Conservation (phyloP, 2,329 filamentous ascomycete genomes). For the Delphinella strobiligena region DNA sequence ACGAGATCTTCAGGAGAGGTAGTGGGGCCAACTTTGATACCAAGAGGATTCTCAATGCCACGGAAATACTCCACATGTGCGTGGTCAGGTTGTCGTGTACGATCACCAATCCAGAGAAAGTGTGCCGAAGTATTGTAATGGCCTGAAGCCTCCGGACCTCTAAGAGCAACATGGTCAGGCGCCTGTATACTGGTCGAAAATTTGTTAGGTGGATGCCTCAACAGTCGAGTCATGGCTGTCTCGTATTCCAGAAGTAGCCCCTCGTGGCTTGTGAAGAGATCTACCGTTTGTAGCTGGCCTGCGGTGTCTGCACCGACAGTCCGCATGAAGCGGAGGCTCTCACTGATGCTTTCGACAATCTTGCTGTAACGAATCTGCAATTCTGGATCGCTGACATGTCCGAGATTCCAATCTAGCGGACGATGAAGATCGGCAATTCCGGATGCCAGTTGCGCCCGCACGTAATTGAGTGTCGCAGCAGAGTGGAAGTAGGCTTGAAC, state of each 20-base stretch:
- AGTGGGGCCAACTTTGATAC: conserved; percentile 87
- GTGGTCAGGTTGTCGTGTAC: conserved; percentile 83
- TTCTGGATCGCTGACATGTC: conserved; percentile 73
- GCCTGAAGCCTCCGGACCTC: conserved; percentile 33
- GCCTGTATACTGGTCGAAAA: conserved; percentile 12
- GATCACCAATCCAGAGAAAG: conserved; percentile 97
- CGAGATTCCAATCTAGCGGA: conserved; percentile 87
- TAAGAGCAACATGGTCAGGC: background rate
- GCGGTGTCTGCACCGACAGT: conserved; percentile 84
- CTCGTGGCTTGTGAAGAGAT: conserved; percentile 92
- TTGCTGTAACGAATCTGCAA: conserved; percentile 76
- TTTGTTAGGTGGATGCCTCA: conserved; percentile 50
- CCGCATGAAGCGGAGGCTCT: conserved; percentile 86
- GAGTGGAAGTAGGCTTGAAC: conserved; percentile 94
- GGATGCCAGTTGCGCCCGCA: conserved; percentile 69
- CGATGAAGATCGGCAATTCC: conserved; percentile 90
- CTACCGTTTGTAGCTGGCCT: conserved; percentile 76
- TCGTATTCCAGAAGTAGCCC: conserved; percentile 92
- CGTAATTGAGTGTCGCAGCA: conserved; percentile 86
- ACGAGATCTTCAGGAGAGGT: conserved; percentile 69
- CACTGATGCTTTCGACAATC: conserved; percentile 77
- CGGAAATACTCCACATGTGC: conserved; percentile 97
- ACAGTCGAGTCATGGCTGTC: conserved; percentile 65
- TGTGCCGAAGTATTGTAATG: conserved; percentile 94
- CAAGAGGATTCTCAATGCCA: conserved; percentile 89